Evolutionary conservation across 2,329 filamentous ascomycete genomes (phyloP), one percentile per base, ranked within the genome.

Genomic region (Didymella arachidicola): DNA sequence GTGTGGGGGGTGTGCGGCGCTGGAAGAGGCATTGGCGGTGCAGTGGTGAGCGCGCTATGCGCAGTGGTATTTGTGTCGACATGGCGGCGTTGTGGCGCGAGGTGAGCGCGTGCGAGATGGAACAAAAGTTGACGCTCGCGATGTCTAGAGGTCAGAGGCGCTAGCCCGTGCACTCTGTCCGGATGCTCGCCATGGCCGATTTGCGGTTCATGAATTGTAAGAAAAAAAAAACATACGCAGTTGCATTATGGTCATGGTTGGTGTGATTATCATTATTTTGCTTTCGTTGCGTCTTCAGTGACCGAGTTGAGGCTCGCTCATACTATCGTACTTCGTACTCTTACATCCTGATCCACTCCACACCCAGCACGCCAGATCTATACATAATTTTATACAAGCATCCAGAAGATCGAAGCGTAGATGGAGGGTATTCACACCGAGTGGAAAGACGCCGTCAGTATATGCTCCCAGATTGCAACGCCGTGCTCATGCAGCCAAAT

Each of bases 11-110:
- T 14, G 12, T 36, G 34, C 44, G 64, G 18, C 61, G 65, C 10
- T 64, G 63, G 61, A 68, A 65, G 52, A 72, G 62, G 43, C 70
- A 74, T 68, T 72, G 71, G 41, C 64, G 70, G 38, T 66, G 64
- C 18, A 73, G 57, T 16, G 64, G 58, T 59, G 62, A 66, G 57
- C 67, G 68, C 26, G 62, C 49, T 52, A 64, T 64, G 36, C 69
- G 65, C 26, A 69, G 56, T 2, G 71, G 70, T 29, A 71, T 48
- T 30, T 69, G 67, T 52, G 66, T 67, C 49, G 71, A 68, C 72
- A 74, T 74, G 14, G 45, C 62, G 60, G 44, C 30, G 55, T 53
- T 45, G 54, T 48, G 47, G 52, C 57, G 58, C 58, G 53, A 49
- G 10, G 38, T 8, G 48, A 29, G 53, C 49, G 53, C 53, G 43